Conservation (phyloP, 768 basidiomycete species). For the Gloeopeniophorella convolvens region DNA sequence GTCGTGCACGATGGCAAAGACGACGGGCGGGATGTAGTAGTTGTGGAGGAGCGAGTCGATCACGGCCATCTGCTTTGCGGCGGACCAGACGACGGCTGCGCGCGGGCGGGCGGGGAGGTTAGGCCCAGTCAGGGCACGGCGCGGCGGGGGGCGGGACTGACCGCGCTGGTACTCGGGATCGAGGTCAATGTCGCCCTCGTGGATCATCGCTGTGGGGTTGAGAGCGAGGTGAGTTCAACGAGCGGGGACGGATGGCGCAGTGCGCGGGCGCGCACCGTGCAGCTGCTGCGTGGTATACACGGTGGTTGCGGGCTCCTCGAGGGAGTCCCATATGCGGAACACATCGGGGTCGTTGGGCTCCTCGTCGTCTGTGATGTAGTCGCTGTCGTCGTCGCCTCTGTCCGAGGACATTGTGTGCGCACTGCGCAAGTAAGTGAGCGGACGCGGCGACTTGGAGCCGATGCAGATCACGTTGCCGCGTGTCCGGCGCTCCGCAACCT, state of each 20-base stretch:
- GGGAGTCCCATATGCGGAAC: conserved; percentile 22
- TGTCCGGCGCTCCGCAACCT: no score
- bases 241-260: neutral
- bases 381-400: conserved; percentile 7
- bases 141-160: conserved; percentile 24
- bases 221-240: neutral
- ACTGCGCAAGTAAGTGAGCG: no score
- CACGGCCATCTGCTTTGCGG: conserved; percentile 63
- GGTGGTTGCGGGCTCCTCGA: conserved; percentile 18
- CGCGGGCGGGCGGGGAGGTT: neutral
- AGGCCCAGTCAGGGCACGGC: neutral
- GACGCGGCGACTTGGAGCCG: no score
- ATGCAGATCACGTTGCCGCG: no score
- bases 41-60: conserved; percentile 76
- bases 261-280: conserved; percentile 23
- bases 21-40: conserved; percentile 76
- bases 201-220: conserved; percentile 44
- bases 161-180: conserved; percentile 71
- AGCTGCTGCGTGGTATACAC: conserved; percentile 22
- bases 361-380: conserved; percentile 13
- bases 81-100: conserved; percentile 73
- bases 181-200: conserved; percentile 63
- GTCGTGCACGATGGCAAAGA: conserved; percentile 44
- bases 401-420: conserved; percentile 9
- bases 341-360: conserved; percentile 5